Base-by-base conservation (phyloP, 257 asterid species). In the Jasminum sambac region DNA sequence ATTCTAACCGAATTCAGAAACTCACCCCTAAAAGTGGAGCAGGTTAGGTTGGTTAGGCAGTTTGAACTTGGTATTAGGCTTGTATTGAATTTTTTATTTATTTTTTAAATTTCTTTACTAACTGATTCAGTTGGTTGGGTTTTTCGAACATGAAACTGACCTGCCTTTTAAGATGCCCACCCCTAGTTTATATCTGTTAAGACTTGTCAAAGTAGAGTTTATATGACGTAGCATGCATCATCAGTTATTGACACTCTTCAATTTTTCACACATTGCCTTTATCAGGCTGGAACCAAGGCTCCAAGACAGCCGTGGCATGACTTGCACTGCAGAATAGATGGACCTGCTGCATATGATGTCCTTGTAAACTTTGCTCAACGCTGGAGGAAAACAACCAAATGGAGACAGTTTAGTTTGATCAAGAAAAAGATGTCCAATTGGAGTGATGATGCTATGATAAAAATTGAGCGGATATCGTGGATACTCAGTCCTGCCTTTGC, bases 261-360 rank as follows among this genome's bases (percentile, higher is more conserved):
- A 55, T 16, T 74, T 21, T 48, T 61, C 64, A 21, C 68, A 52
- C 58, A 23, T 68, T 43, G 57, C 69, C 38, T 68, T 43, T 73
- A 42, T 40, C 69, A 89, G 96, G 78, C 65, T 63, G 99, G 96
- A 81, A 84, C 86, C 36, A 87, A 83, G 80, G 97, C 95, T 74
- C 98, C 98, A 0, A 87, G 98, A 80, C 80, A 94, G 84, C 97
- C 98, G 74, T 90, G 98, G 97, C 98, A 94, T 85, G 98, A 94
- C 76, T 75, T 94, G 77, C 98, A 94, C 83, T 83, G 95, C 84
- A 83, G 79, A 83, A 84, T 94, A 63, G 98, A 93, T 0, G 98
- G 98, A 30, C 96, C 98, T 38, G 95, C 98, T 77, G 98, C 97
- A 72, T 90, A 90, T 83, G 98, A 94, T 60, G 96, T 94, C 78